Percentiles rank a stretch among this genome's conserved stretches.
Conservation (phyloP, 2,329 filamentous ascomycete genomes). For the Penicillium sp. region DNA sequence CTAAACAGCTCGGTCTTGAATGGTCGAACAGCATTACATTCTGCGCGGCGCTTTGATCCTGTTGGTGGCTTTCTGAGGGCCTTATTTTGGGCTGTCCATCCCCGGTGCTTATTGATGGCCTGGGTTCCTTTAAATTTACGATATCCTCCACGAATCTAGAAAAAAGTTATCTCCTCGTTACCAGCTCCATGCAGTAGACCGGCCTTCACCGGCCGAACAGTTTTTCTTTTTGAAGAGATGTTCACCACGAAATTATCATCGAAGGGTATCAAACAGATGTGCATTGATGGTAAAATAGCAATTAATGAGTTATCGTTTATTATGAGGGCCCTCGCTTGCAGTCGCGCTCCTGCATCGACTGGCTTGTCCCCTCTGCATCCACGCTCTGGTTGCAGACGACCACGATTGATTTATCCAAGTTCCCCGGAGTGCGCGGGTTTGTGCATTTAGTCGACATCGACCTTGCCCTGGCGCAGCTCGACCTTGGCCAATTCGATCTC, state of each 20-base stretch:
- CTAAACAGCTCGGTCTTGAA: constrained; percentile 25
- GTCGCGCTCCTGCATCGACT: not conserved
- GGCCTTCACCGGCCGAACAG: too few species aligned
- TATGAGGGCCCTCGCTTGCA: constrained; percentile 11
- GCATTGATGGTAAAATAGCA: constrained; percentile 20
- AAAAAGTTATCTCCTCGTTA: constrained; percentile 17
- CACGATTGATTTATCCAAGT: not conserved
- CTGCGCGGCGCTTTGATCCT: constrained; percentile 22
- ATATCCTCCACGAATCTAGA: constrained; percentile 29
- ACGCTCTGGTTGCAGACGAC: too few species aligned
- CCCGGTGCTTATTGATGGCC: constrained; percentile 12
- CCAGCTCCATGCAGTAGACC: not conserved
- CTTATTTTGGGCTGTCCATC: constrained; percentile 8
- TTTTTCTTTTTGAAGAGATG: not conserved
- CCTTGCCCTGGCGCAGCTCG: constrained; percentile 46
- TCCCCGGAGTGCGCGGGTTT: not conserved
- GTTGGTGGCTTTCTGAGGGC: constrained; percentile 13
- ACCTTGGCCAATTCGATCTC: constrained; percentile 67
- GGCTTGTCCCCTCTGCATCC: too few species aligned
- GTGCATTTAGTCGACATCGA: constrained; percentile 47
- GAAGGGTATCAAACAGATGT: constrained; percentile 26
- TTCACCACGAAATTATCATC: not conserved
- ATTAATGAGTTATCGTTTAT: constrained; percentile 16
- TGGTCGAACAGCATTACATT: constrained; percentile 21
- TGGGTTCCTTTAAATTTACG: constrained; percentile 25